A percentile compares a stretch with the other conserved stretches of the same genome.
These are phyloP conservation scores for Bonia amplexicaulis DNA, from an alignment of 176 grass and related monocot species.

Conservation along the genomic window DNA sequence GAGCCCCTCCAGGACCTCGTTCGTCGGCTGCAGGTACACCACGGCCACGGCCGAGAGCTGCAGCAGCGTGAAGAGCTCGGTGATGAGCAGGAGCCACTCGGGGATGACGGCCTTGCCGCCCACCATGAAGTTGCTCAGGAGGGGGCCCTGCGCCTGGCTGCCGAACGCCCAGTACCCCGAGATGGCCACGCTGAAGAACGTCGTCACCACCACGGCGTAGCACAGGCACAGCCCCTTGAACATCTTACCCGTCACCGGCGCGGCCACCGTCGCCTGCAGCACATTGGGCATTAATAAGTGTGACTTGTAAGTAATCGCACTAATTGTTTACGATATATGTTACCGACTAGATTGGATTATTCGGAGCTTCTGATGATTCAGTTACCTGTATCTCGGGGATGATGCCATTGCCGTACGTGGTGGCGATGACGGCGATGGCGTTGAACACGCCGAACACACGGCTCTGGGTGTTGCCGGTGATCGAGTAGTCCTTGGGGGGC, in stretches of 20 bases:
- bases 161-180: slow-evolving; percentile 96
- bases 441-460: slow-evolving; percentile 69
- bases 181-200: slow-evolving; percentile 93
- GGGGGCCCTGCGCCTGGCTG: slow-evolving; percentile 49
- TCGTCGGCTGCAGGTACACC: slow-evolving; percentile 94
- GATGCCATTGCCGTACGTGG: slow-evolving; percentile 85
- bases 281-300: neutral
- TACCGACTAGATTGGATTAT: too few species aligned
- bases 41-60: slow-evolving; percentile 74
- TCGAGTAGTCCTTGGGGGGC: slow-evolving; percentile 58
- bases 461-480: slow-evolving; percentile 35
- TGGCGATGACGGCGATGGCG: slow-evolving; percentile 80
- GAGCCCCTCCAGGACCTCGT: slow-evolving; percentile 76
- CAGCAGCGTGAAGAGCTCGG: slow-evolving; percentile 68
- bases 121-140: slow-evolving; percentile 73
- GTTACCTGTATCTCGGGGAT: slow-evolving; percentile 83
- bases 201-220: slow-evolving; percentile 62
- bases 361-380: neutral
- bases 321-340: neutral
- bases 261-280: slow-evolving; percentile 62
- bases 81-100: slow-evolving; percentile 54
- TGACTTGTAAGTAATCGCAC: neutral
- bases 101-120: slow-evolving; percentile 56
- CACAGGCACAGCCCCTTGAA: slow-evolving; percentile 81
- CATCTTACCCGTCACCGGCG: slow-evolving; percentile 92